Conservation (phyloP, 148 eudicot genomes). For the Chenopodium berlandieri region DNA sequence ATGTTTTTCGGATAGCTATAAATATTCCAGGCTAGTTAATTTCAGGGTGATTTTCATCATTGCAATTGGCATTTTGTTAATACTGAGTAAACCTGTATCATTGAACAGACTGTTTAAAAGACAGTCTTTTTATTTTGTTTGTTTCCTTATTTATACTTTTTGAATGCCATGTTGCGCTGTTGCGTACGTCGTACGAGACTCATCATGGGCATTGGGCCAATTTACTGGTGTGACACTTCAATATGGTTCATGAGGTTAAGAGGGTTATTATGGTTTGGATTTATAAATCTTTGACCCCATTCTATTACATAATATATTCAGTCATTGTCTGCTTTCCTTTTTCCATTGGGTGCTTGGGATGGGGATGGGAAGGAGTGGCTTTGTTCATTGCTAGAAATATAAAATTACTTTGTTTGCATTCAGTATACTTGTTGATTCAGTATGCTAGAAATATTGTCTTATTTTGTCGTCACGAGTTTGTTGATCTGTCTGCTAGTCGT, state of each 20-base stretch:
- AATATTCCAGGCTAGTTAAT: not conserved
- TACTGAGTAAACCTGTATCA: not conserved
- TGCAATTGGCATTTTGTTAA: not conserved
- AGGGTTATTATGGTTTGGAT: not conserved
- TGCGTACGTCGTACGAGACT: not conserved
- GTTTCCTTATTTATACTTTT: too few relatives aligned
- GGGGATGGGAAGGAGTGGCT: not conserved
- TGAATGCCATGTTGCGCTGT: not conserved
- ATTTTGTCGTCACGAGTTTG: not conserved
- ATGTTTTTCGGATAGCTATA: not conserved
- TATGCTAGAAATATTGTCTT: not conserved
- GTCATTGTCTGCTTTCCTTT: not conserved
- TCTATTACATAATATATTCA: not conserved
- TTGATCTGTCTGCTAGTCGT: not conserved
- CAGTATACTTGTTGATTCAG: not conserved
- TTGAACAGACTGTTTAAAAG: not conserved
- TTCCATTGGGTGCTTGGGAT: not conserved
- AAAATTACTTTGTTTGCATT: not conserved
- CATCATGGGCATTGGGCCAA: not conserved
- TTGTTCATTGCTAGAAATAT: not conserved
- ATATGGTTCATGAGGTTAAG: too few relatives aligned
- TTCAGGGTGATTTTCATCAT: not conserved
- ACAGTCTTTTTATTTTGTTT: too few relatives aligned
- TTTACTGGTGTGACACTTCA: too few relatives aligned
- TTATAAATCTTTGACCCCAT: not conserved